Percentiles rank a stretch among this genome's conserved stretches.
These are phyloP conservation scores for Canna indica DNA, from an alignment of 176 grass and related monocot species.

Conservation along the genomic window DNA sequence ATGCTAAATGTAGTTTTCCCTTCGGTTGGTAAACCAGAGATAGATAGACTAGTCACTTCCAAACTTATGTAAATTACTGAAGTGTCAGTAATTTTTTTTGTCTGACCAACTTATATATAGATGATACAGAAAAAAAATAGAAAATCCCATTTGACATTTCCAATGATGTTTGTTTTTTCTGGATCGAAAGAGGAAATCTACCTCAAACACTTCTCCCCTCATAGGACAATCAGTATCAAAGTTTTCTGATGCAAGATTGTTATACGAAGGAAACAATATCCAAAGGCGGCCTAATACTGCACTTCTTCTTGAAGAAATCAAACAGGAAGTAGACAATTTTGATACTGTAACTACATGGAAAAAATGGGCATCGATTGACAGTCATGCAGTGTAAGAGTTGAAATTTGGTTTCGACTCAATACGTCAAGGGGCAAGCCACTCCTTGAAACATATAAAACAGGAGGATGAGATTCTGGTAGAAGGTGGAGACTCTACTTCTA, in stretches of 20 bases:
- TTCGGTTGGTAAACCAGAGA: slow-evolving; percentile 41
- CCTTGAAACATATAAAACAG: slow-evolving; percentile 42
- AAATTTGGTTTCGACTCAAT: slow-evolving; percentile 33
- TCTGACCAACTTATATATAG: too few relatives aligned
- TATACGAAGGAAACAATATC: slow-evolving; percentile 62
- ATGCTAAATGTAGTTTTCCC: slow-evolving; percentile 72
- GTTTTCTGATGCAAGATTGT: slow-evolving; percentile 46
- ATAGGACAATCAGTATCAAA: slow-evolving; percentile 49
- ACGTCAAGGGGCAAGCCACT: slow-evolving; percentile 19
- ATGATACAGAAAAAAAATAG: too few relatives aligned
- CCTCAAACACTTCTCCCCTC: slow-evolving; percentile 56
- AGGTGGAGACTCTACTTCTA: slow-evolving; percentile 46
- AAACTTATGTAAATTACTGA: too few relatives aligned
- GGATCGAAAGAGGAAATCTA: slow-evolving; percentile 52
- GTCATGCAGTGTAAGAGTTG: slow-evolving; percentile 29
- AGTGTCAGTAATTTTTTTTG: too few relatives aligned
- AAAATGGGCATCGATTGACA: slow-evolving; percentile 42
- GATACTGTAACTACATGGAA: slow-evolving; percentile 38
- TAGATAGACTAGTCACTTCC: slow-evolving; percentile 56
- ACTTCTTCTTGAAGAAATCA: slow-evolving; percentile 86
- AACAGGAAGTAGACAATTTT: slow-evolving; percentile 65
- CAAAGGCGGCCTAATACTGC: slow-evolving; percentile 65
- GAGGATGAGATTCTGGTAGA: slow-evolving; percentile 48
- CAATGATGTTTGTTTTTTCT: slow-evolving; percentile 8
- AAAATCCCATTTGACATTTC: too few relatives aligned